phyloP scores from a whole-genome alignment of 2,329 filamentous ascomycete species.

The Venturia asperata region DNA sequence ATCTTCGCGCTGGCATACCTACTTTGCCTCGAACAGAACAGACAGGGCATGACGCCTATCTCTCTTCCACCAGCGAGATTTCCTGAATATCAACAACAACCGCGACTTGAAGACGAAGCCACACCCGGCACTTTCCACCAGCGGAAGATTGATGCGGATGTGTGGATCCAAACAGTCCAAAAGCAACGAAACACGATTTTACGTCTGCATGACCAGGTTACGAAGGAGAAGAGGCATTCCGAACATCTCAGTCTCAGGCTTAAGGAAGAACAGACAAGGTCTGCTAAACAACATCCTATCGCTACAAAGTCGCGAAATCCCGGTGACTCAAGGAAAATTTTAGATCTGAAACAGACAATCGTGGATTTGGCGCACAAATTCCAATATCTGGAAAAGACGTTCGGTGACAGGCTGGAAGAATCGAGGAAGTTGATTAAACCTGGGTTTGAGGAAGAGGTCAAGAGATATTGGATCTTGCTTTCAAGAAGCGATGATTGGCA shows the following conservation, averaged over 20 bases:
- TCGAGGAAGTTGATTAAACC: background rate
- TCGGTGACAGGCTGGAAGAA: background rate
- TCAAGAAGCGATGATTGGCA: background rate
- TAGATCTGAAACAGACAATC: background rate
- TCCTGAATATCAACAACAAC: background rate
- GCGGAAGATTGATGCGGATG: background rate
- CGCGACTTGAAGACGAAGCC: background rate
- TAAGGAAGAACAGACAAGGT: background rate
- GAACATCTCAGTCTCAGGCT: background rate
- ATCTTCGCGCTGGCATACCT: background rate
- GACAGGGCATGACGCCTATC: background rate
- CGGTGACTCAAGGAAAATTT: background rate
- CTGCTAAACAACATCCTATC: background rate
- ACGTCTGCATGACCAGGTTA: background rate
- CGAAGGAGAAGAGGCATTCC: background rate
- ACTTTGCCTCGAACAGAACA: background rate
- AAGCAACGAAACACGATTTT: background rate
- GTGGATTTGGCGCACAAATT: background rate
- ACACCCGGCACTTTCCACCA: background rate
- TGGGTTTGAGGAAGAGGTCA: background rate
- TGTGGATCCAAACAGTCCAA: background rate
- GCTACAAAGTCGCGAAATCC: background rate
- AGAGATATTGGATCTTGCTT: background rate
- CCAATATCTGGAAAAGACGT: background rate
- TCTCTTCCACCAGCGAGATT: background rate